Conservation (phyloP, 75 land plant genomes). For the Sequoiadendron giganteum region DNA sequence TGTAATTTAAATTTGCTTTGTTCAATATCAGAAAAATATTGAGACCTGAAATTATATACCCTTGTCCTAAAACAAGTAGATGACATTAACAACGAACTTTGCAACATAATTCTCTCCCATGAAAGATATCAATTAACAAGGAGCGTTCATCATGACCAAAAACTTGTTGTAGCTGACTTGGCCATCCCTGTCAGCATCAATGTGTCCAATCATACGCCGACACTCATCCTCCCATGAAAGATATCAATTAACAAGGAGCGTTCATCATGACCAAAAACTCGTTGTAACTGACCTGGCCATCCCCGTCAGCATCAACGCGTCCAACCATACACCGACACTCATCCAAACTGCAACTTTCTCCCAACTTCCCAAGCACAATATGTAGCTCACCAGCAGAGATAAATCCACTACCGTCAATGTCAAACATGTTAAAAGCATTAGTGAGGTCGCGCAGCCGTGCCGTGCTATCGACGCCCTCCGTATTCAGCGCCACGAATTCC, state of each 20-base stretch:
- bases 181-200: conserved; percentile 37
- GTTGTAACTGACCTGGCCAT: conserved; percentile 30
- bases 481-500: conserved; percentile 29
- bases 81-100: too few species aligned
- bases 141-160: conserved; percentile 18
- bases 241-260: too few species aligned
- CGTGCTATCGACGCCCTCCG: not conserved
- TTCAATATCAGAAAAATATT: too few species aligned
- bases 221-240: conserved; percentile 13
- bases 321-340: conserved; percentile 32
- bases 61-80: too few species aligned
- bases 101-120: too few species aligned
- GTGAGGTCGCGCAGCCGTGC: not conserved
- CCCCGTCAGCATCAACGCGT: conserved; percentile 28
- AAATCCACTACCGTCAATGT: not conserved
- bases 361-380: not conserved
- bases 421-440: not conserved
- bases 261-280: conserved; percentile 34
- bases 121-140: too few species aligned
- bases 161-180: conserved; percentile 34
- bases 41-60: too few species aligned
- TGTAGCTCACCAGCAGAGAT: not conserved
- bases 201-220: conserved; percentile 20
- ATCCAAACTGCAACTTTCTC: not conserved
- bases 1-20: too few species aligned